Percentiles rank a stretch among this genome's conserved stretches.
Conservation (phyloP, 257 asterid species). For the Penstemon davidsonii region DNA sequence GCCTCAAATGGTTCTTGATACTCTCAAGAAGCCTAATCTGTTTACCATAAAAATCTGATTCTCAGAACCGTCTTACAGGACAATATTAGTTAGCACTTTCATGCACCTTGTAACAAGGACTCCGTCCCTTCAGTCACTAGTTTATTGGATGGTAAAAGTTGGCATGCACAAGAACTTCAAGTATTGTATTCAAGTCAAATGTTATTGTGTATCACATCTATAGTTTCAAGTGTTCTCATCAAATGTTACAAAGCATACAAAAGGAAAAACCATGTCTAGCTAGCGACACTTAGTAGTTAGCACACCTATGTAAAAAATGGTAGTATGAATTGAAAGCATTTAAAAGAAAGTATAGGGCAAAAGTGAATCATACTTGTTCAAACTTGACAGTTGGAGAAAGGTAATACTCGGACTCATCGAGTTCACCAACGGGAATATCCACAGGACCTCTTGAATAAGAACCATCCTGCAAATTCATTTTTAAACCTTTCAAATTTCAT, state of each 20-base stretch:
- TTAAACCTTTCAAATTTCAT: slow-evolving; percentile 17
- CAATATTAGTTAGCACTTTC: not conserved
- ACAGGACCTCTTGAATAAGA: slow-evolving; percentile 97
- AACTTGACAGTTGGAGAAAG: slow-evolving; percentile 86
- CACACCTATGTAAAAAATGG: slow-evolving; percentile 10
- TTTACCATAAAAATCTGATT: not conserved
- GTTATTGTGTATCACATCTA: slow-evolving; percentile 11
- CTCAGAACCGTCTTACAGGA: not conserved
- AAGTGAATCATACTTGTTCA: slow-evolving; percentile 72
- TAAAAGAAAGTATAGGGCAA: slow-evolving; percentile 19
- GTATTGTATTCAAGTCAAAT: too few relatives aligned
- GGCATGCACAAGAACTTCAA: slow-evolving; percentile 3
- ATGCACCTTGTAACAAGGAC: not conserved
- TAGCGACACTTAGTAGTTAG: slow-evolving; percentile 4
- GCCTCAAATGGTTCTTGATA: not conserved
- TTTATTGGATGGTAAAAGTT: not conserved
- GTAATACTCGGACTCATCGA: slow-evolving; percentile 64
- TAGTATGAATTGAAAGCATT: not conserved
- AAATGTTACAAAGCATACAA: not conserved
- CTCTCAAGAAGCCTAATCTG: not conserved
- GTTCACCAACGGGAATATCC: slow-evolving; percentile 76
- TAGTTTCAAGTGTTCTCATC: slow-evolving; percentile 1
- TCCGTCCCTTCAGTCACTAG: slow-evolving; percentile 9
- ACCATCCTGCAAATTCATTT: slow-evolving; percentile 78
- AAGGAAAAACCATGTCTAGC: slow-evolving; percentile 21